Evolutionary conservation across 2,329 filamentous ascomycete species (phyloP), one percentile per base, ranked within the genome.

Genomic region (Aspergillus chevalieri): DNA sequence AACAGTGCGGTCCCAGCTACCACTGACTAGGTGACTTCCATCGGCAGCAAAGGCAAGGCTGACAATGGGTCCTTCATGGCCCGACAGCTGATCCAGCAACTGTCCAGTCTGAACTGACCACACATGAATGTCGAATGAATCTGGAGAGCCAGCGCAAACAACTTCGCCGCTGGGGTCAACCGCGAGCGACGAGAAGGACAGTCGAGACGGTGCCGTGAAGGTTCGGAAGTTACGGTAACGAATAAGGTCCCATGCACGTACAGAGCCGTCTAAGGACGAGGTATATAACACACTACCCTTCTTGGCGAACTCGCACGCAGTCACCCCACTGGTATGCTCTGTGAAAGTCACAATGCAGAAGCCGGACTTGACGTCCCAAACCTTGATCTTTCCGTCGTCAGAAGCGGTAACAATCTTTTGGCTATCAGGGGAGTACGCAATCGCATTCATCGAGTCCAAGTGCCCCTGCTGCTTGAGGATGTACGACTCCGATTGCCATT

Each of bases 401-500:
- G 93, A 88, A 2, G 89, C 87, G 0, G 93, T 98, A 52, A 98
- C 86, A 55, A 98, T 89, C 36, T 87, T 85, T 63, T 95, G 89
- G 4, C 93, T 92, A 62, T 96, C 92, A 0, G 93, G 91, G 4
- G 93, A 92, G 70, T 97, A 98, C 7, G 87, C 86, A 3, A 98
- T 77, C 0, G 90, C 82, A 69, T 97, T 97, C 82, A 97, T 91
- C 2, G 89, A 87, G 67, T 98, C 93, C 57, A 95, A 91, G 70
- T 98, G 93, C 0, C 92, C 93, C 69, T 97, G 93, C 65, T 98
- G 93, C 72, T 98, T 98, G 44, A 98, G 76, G 51, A 98, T 94
- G 69, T 98, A 98, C 5, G 92, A 97, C 70, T 98, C 94, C 0
- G 93, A 98, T 66, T 97, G 92, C 91, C 94, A 98, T 68, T 98